Conservation (phyloP, 2,329 filamentous ascomycete genomes). For the Neofusicoccum sp. region DNA sequence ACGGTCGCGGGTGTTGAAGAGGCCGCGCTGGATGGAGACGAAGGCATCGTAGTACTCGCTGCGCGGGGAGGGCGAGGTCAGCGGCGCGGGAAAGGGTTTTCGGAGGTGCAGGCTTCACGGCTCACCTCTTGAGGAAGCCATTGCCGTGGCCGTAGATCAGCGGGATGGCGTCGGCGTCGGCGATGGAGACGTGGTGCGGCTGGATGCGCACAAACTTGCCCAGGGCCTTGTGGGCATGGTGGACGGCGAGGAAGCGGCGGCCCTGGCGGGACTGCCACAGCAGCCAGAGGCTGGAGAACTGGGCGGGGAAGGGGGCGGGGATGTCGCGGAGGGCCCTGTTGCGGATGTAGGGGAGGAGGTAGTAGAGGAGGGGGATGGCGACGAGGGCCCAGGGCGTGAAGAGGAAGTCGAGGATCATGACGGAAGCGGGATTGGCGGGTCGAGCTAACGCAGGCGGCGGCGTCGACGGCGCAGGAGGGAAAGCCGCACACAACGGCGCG, state of each 20-base stretch:
- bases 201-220: conserved; percentile 81
- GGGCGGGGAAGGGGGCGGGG: conserved; percentile 62
- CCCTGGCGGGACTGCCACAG: conserved; percentile 63
- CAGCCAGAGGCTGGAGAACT: conserved; percentile 79
- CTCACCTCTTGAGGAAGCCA: conserved; percentile 49
- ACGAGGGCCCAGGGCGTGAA: conserved; percentile 49
- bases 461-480: neutral
- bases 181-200: conserved; percentile 79
- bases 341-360: conserved; percentile 59
- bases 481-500: neutral
- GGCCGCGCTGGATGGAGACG: conserved; percentile 77
- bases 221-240: conserved; percentile 70
- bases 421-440: neutral
- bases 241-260: conserved; percentile 55
- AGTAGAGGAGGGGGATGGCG: conserved; percentile 52
- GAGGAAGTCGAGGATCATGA: conserved; percentile 37
- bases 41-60: conserved; percentile 91
- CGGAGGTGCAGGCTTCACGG: neutral
- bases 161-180: conserved; percentile 74
- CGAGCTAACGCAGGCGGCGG: neutral
- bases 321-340: conserved; percentile 56
- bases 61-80: neutral
- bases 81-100: neutral
- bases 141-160: conserved; percentile 68
- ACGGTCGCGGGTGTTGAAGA: conserved; percentile 87